phyloP scores from a whole-genome alignment of 2,329 filamentous ascomycete genomes.

The Fusarium tjaetaba region DNA sequence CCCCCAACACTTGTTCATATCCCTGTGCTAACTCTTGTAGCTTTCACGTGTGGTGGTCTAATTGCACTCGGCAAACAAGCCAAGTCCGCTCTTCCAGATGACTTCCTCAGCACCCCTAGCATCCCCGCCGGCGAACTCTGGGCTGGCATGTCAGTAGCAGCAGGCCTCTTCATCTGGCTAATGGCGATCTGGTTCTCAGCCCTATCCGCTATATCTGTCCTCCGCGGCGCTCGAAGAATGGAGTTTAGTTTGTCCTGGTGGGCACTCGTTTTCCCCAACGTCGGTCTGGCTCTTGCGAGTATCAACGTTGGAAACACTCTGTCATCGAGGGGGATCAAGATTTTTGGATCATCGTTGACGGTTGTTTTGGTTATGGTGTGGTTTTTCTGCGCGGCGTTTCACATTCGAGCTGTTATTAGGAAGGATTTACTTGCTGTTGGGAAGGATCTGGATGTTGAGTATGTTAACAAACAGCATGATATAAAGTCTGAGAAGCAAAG shows the following conservation, averaged over 20 bases:
- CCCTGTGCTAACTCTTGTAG: rapidly evolving
- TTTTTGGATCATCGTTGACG: neutral
- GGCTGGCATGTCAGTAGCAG: neutral
- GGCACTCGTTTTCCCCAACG: slow-evolving; percentile 19
- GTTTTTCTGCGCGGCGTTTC: neutral
- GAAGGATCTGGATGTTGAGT: slow-evolving; percentile 17
- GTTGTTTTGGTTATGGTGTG: slow-evolving; percentile 1
- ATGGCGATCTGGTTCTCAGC: slow-evolving; percentile 18
- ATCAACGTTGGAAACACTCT: slow-evolving; percentile 10
- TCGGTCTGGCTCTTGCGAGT: slow-evolving; percentile 11
- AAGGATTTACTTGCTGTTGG: slow-evolving; percentile 12
- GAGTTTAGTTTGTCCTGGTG: slow-evolving; percentile 14
- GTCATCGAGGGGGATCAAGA: neutral
- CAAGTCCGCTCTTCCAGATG: neutral
- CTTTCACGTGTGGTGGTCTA: neutral
- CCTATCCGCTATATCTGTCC: neutral
- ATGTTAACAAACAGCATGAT: slow-evolving; percentile 4
- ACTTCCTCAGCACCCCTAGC: neutral
- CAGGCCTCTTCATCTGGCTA: slow-evolving; percentile 22
- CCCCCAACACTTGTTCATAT: rapidly evolving
- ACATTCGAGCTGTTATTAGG: neutral
- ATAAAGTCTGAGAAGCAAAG: neutral
- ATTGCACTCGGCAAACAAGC: slow-evolving; percentile 14
- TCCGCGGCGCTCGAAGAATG: neutral
- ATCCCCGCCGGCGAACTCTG: slow-evolving; percentile 9